Conservation (phyloP, 192 early-diverging fungal genomes). For the Linnemannia schmuckeri region DNA sequence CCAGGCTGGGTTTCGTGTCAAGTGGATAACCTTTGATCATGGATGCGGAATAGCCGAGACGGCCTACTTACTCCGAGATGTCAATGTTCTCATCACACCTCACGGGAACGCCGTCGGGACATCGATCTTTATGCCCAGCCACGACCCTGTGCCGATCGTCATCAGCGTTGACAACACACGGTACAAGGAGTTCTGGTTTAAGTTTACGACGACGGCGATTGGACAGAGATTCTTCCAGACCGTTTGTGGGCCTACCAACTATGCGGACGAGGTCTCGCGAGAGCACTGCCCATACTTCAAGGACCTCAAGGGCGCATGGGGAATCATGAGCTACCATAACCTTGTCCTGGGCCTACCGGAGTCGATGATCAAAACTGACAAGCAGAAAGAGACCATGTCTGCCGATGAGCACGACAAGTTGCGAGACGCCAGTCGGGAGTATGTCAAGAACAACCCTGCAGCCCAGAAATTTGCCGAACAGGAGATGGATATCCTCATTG, state of each 20-base stretch:
- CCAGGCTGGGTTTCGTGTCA: conserved; percentile 14
- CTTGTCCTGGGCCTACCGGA: conserved; percentile 20
- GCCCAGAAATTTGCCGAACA: conserved; percentile 12
- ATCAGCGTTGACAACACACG: not conserved
- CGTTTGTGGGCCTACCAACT: not conserved
- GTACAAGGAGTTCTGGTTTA: not conserved
- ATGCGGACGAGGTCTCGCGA: too few species aligned
- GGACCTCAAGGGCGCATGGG: too few species aligned
- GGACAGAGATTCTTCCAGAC: not conserved
- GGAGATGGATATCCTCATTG: conserved; percentile 20
- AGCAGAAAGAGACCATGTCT: conserved; percentile 7
- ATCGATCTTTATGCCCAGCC: conserved; percentile 20
- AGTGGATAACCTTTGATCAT: conserved; percentile 12
- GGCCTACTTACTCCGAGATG: conserved; percentile 35
- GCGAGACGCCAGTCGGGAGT: not conserved
- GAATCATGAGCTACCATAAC: too few species aligned
- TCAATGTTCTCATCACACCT: conserved; percentile 20
- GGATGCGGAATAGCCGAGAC: conserved; percentile 33
- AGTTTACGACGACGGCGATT: not conserved
- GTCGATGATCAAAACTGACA: conserved; percentile 25
- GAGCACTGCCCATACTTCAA: too few species aligned
- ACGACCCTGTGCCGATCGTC: not conserved
- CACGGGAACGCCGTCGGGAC: conserved; percentile 28
- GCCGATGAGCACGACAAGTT: not conserved
- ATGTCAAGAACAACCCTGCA: conserved; percentile 3